phyloP scores from a whole-genome alignment of 208 protist species.

The Leishmania major region DNA sequence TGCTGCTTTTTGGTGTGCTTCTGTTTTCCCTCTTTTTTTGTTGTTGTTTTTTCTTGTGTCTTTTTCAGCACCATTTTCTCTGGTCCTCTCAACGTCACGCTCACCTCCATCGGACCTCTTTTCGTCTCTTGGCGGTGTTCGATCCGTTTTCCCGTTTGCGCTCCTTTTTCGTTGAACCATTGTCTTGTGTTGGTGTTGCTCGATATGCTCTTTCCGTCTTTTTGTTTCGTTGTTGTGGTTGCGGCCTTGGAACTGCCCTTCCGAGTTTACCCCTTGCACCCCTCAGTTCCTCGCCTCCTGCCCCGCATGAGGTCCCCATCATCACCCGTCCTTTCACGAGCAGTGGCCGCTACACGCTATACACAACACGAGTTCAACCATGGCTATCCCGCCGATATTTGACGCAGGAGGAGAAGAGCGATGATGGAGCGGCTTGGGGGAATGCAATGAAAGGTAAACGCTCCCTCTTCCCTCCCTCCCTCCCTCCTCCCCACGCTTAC shows the following conservation, averaged over 20 bases:
- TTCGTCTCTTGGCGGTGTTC: not conserved
- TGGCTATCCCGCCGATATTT: not conserved
- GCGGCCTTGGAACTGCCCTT: not conserved
- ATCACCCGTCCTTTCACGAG: not conserved
- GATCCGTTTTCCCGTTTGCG: not conserved
- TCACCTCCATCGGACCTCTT: not conserved
- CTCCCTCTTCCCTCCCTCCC: not conserved
- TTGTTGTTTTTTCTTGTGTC: not conserved
- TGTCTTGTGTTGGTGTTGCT: not conserved
- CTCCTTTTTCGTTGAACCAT: not conserved
- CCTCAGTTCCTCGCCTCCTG: not conserved
- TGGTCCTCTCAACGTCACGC: not conserved
- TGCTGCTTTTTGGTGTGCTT: not conserved
- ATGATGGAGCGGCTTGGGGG: not conserved
- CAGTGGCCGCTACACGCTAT: conserved; percentile 1
- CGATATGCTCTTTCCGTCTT: not conserved
- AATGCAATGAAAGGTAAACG: not conserved
- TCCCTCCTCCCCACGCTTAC: not conserved
- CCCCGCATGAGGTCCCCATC: not conserved
- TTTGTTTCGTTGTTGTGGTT: not conserved
- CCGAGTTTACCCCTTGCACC: not conserved
- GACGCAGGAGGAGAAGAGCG: not conserved
- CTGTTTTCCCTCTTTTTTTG: not conserved
- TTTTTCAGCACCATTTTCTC: not conserved
- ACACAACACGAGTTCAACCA: not conserved